Evolutionary conservation across 768 basidiomycete species (phyloP).

Genomic region (Phanerodontia chrysosporium): DNA sequence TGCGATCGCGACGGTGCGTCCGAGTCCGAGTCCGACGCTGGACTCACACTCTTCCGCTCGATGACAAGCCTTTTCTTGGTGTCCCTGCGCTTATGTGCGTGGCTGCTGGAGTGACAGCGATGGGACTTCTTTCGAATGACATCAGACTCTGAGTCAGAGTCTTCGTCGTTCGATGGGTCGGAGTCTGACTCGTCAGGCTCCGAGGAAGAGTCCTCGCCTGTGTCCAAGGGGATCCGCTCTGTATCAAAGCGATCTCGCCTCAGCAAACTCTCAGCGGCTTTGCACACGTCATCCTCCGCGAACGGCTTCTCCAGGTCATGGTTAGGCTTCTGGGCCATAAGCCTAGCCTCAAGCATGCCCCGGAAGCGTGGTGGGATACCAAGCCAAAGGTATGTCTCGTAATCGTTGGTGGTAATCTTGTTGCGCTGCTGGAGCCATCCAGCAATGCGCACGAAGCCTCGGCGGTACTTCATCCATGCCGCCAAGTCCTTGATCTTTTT

Average conservation of each 20-base stretch:
- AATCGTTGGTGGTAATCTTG: background rate
- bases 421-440: background rate
- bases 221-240: background rate
- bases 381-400: background rate
- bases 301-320: background rate
- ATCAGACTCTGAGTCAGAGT: no score
- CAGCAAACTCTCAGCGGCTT: background rate
- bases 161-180: background rate
- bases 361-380: background rate
- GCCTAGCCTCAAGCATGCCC: background rate
- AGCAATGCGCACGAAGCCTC: conserved; percentile 3
- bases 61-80: background rate
- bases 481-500: background rate
- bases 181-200: background rate
- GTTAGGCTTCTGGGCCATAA: background rate
- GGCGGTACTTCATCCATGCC: conserved; percentile 2
- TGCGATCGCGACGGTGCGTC: no score
- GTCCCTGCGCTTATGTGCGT: background rate
- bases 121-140: background rate
- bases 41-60: background rate
- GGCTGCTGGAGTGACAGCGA: background rate
- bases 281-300: background rate
- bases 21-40: no score
- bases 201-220: background rate
- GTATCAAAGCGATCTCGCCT: conserved; percentile 1